Evolutionary conservation across 305 asterid genomes (phyloP).

Genomic region (Withania somnifera): DNA sequence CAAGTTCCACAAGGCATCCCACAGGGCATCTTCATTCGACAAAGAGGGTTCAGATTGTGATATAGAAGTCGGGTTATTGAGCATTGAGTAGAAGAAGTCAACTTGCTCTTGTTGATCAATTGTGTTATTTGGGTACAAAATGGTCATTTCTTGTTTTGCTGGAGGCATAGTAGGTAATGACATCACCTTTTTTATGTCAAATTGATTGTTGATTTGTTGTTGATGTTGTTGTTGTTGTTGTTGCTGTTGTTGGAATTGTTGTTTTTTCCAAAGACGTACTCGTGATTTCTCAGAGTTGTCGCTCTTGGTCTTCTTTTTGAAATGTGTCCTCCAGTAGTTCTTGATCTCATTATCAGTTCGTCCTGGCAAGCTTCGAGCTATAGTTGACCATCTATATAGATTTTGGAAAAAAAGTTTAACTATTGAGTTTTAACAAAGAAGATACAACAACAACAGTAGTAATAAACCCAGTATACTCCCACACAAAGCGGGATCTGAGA

Average conservation of each 20-base stretch:
- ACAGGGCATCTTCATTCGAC: constrained; percentile 31
- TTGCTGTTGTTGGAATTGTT: constrained; percentile 39
- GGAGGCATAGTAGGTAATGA: constrained; percentile 19
- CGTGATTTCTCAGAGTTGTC: constrained; percentile 27
- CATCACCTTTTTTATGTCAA: constrained; percentile 32
- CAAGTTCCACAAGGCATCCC: constrained; percentile 71
- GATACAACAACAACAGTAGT: too few species aligned
- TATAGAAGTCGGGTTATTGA: constrained; percentile 16
- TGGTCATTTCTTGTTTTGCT: constrained; percentile 22
- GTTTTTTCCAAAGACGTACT: constrained; percentile 43
- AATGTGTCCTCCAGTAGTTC: constrained; percentile 84
- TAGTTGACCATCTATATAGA: constrained; percentile 60
- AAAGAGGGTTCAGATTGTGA: constrained; percentile 22
- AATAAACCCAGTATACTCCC: too few species aligned
- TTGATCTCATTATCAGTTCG: constrained; percentile 78
- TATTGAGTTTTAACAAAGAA: too few species aligned
- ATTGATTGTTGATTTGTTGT: constrained; percentile 17
- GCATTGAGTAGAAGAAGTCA: constrained; percentile 29
- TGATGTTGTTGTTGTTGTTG: constrained; percentile 12
- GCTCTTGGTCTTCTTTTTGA: constrained; percentile 47
- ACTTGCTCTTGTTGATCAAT: constrained; percentile 19
- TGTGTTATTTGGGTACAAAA: constrained; percentile 8
- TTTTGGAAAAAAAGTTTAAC: background rate
- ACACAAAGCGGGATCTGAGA: too few species aligned
- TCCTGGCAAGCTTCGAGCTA: constrained; percentile 75